A percentile compares a stretch with the other conserved stretches of the same genome.
phyloP scores from a whole-genome alignment of 2,329 filamentous ascomycete genomes.

The Pestalotiopsis sp. region DNA sequence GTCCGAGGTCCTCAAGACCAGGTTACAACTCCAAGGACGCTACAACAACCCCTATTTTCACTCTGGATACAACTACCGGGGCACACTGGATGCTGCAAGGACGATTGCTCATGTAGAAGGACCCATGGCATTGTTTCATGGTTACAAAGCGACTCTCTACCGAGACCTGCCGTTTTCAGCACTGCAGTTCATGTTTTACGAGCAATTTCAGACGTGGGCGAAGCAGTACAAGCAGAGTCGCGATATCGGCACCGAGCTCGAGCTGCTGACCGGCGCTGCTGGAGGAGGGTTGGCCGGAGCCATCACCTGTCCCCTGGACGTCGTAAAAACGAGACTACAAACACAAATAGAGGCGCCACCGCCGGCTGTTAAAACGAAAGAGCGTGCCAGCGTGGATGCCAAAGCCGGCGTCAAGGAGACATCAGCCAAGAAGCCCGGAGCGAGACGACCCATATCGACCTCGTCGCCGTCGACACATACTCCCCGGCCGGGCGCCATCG shows the following conservation, averaged over 20 bases:
- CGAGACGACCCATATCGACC: constrained; percentile 77
- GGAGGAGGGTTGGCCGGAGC: constrained; percentile 93
- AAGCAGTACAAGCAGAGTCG: constrained; percentile 76
- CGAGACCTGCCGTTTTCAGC: constrained; percentile 95
- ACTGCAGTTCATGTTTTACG: constrained; percentile 97
- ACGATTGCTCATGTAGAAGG: constrained; percentile 87
- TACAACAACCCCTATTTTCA: constrained; percentile 94
- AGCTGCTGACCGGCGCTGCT: constrained; percentile 85
- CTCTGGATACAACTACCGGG: constrained; percentile 95
- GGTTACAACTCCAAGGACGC: constrained; percentile 90
- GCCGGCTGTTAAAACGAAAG: constrained; percentile 28
- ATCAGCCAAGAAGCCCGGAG: constrained; percentile 26
- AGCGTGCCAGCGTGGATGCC: constrained; percentile 24
- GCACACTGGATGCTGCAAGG: constrained; percentile 79
- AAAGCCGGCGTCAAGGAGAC: constrained; percentile 27
- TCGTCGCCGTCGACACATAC: constrained; percentile 86
- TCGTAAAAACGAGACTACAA: constrained; percentile 91
- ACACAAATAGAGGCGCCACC: constrained; percentile 70
- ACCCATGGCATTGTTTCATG: constrained; percentile 84
- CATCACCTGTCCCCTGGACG: constrained; percentile 93
- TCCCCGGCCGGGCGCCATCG: constrained; percentile 75
- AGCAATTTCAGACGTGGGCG: constrained; percentile 86
- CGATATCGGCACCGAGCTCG: constrained; percentile 83
- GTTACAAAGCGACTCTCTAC: constrained; percentile 95
- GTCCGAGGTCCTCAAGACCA: constrained; percentile 97